Percentiles rank a stretch among this genome's conserved stretches.
Conservation (phyloP, 257 asterid genomes). For the Solanum medicagineum region DNA sequence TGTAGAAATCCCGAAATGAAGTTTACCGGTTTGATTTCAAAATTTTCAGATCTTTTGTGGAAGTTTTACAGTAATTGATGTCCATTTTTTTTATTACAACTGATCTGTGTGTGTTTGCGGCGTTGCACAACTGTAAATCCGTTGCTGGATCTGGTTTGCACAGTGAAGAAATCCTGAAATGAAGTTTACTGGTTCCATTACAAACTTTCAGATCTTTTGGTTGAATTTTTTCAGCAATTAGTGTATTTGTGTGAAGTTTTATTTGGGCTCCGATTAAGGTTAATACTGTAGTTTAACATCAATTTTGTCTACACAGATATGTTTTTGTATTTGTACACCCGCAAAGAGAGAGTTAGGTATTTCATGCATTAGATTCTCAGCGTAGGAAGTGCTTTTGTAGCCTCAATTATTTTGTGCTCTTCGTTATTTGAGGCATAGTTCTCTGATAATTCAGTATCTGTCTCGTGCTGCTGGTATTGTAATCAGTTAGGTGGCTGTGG, state of each 20-base stretch:
- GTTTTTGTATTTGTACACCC: background rate
- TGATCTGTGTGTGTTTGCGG: background rate
- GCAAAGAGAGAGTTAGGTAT: background rate
- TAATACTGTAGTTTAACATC: background rate
- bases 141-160: background rate
- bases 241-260: background rate
- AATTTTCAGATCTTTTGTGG: background rate
- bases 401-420: background rate
- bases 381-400: background rate
- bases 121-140: background rate
- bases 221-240: background rate
- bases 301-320: background rate
- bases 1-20: background rate
- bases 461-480: background rate
- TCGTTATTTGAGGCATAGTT: background rate
- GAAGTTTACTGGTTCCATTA: background rate
- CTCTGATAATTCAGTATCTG: background rate
- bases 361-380: background rate
- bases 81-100: background rate
- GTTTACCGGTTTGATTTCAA: background rate
- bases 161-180: background rate
- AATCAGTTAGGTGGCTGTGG: background rate
- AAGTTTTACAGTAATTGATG: background rate
- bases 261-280: background rate
- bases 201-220: background rate